phyloP scores from a whole-genome alignment of 805 yeast species.

The Candida oleophila region DNA sequence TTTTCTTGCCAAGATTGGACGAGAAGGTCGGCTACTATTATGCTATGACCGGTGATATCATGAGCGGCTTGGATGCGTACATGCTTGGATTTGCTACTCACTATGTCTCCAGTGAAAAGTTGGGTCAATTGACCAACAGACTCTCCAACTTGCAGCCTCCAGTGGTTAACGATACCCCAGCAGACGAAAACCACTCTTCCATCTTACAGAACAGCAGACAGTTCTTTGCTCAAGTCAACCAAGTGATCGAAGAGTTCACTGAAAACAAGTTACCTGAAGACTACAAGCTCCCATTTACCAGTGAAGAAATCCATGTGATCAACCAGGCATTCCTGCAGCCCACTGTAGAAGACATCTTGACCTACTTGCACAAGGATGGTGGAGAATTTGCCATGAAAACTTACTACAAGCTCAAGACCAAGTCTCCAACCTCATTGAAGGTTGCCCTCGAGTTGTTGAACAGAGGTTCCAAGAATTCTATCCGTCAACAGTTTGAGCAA shows the following conservation, averaged over 20 bases:
- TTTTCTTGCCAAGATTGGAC: constrained; percentile 80
- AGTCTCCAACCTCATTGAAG: constrained; percentile 79
- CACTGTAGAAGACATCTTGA: constrained; percentile 55
- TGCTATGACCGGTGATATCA: constrained; percentile 80
- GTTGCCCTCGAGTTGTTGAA: constrained; percentile 69
- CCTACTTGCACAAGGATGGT: constrained; percentile 51
- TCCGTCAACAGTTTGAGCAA: constrained; percentile 63
- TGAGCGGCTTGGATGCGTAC: constrained; percentile 79
- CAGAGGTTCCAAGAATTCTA: constrained; percentile 55
- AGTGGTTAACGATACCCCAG: constrained; percentile 26
- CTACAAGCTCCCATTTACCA: constrained; percentile 57
- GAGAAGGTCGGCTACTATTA: constrained; percentile 82
- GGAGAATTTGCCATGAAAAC: constrained; percentile 66
- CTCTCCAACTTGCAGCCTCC: constrained; percentile 60
- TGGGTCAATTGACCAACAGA: constrained; percentile 62
- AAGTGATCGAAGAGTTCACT: constrained; percentile 75
- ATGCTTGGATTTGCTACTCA: constrained; percentile 88
- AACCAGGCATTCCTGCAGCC: constrained; percentile 63
- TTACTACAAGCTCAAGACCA: constrained; percentile 52
- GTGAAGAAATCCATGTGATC: constrained; percentile 59
- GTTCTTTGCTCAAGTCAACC: constrained; percentile 59
- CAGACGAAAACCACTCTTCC: constrained; percentile 17
- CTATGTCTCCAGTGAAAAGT: constrained; percentile 66
- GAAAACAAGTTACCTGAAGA: constrained; percentile 59
- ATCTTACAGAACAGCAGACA: constrained; percentile 29